Evolutionary conservation across 1,284 basidiomycete species (phyloP), one percentile per base, ranked within the genome.

Genomic region (Moesziomyces antarcticus): DNA sequence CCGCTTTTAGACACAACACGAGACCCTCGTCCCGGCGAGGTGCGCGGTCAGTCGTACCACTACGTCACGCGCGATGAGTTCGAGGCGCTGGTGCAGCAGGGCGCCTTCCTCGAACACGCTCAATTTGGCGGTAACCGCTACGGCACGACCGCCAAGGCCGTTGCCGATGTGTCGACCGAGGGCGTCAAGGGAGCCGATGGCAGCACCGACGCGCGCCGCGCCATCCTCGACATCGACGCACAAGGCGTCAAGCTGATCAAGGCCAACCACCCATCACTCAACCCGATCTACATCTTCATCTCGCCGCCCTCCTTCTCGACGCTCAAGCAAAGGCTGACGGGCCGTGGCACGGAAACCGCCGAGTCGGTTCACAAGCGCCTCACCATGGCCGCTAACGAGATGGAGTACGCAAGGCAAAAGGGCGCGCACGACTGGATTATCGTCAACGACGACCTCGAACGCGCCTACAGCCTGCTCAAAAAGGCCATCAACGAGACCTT

Each of bases 181-280:
- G 53, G 70, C 43, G 51, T 65, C 37, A 50, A 48, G 7, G 68
- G 68, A 18, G 41, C 58, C 3, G 68, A 71, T 30, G 73, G 67
- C 27, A 55, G 50, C 50, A 56, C 60, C 3, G 91, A 40, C 87
- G 88, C 73, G 86, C 84, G 84, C 56, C 86, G 93, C 16, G 98
- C 96, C 83, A 90, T 99, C 56, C 89, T 99, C 46, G 96, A 99
- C 84, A 99, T 99, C 73, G 96, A 99, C 83, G 91, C 93, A 14
- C 94, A 96, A 59, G 82, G 82, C 35, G 81, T 84, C 25, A 75
- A 79, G 30, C 64, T 94, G 85, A 91, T 98, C 81, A 94, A 94
- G 84, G 85, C 87, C 33, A 86, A 88, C 89, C 91, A 77, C 71
- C 84, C 87, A 0, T 85, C 89, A 54, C 86, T 99, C 45, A 88